A percentile compares a stretch with the other conserved stretches of the same genome.
Conservation (phyloP, 2,329 filamentous ascomycete species). For the Ophidiomyces ophidiicola region DNA sequence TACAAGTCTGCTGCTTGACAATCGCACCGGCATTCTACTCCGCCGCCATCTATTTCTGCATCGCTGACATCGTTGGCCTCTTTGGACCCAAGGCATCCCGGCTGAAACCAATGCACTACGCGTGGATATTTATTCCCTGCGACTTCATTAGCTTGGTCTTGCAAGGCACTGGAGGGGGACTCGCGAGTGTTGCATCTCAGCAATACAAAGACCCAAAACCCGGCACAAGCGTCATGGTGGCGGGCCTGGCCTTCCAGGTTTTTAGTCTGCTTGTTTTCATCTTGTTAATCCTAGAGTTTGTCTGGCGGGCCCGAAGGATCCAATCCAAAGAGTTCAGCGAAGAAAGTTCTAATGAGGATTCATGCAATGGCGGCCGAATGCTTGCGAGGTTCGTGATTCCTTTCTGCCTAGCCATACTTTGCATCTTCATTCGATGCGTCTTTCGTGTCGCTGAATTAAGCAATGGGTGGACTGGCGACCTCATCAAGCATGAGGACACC, state of each 20-base stretch:
- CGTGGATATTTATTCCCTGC: slow-evolving; percentile 31
- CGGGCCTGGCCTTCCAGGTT: slow-evolving; percentile 34
- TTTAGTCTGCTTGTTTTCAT: slow-evolving; percentile 28
- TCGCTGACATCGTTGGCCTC: slow-evolving; percentile 34
- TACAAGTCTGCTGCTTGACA: slow-evolving; percentile 54
- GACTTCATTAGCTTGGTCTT: slow-evolving; percentile 34
- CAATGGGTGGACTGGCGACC: slow-evolving; percentile 48
- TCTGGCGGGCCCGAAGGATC: slow-evolving; percentile 13
- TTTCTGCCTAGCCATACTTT: slow-evolving; percentile 46
- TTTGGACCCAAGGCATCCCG: slow-evolving; percentile 32
- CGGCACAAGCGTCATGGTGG: slow-evolving; percentile 32
- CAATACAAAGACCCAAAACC: slow-evolving; percentile 14
- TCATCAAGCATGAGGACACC: slow-evolving; percentile 45
- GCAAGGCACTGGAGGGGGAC: slow-evolving; percentile 33
- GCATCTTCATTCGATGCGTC: slow-evolving; percentile 52
- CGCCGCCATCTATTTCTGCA: slow-evolving; percentile 55
- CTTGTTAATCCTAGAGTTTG: slow-evolving; percentile 22
- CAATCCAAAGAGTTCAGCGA: background rate
- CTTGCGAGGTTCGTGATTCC: slow-evolving; percentile 39
- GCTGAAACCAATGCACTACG: slow-evolving; percentile 27
- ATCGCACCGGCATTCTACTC: slow-evolving; percentile 46
- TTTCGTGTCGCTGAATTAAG: slow-evolving; percentile 56
- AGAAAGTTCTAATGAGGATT: background rate
- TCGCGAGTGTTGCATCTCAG: slow-evolving; percentile 19
- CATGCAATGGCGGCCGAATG: background rate